Evolutionary conservation across 2,329 filamentous ascomycete genomes (phyloP).

Genomic region (Aspergillus texensis): DNA sequence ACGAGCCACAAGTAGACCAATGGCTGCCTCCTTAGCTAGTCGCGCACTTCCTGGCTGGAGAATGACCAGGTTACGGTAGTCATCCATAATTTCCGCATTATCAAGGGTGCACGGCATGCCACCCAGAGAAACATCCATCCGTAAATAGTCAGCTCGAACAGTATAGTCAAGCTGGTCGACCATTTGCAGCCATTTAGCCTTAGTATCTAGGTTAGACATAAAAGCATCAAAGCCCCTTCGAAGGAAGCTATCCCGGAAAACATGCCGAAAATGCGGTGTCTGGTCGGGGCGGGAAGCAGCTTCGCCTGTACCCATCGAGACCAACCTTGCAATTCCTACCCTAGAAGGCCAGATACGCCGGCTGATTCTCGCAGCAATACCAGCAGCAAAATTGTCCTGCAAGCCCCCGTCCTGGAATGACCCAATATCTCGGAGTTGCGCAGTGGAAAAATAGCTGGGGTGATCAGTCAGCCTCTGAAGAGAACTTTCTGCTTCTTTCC

Average conservation of each 20-base stretch:
- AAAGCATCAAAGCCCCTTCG: constrained; percentile 21
- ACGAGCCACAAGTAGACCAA: constrained; percentile 12
- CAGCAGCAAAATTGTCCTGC: constrained; percentile 19
- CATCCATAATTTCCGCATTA: constrained; percentile 19
- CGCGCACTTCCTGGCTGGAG: constrained; percentile 11
- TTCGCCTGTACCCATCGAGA: constrained; percentile 23
- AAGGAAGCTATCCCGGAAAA: constrained; percentile 26
- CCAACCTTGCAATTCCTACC: constrained; percentile 13
- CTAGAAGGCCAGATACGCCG: constrained; percentile 21
- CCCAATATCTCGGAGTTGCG: constrained; percentile 13
- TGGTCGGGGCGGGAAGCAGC: background rate
- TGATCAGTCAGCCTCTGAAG: background rate
- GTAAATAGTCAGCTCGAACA: constrained; percentile 13
- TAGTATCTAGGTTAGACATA: constrained; percentile 26
- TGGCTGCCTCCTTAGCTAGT: constrained; percentile 8
- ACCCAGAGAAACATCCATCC: constrained; percentile 17
- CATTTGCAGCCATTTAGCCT: constrained; percentile 20
- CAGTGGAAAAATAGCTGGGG: constrained; percentile 20
- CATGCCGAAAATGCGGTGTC: constrained; percentile 23
- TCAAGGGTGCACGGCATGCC: constrained; percentile 17
- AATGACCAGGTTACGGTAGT: constrained; percentile 23
- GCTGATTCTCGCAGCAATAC: constrained; percentile 15
- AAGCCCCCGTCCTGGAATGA: constrained; percentile 20
- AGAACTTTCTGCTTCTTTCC: background rate
- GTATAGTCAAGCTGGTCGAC: constrained; percentile 9